Percentiles rank a stretch among this genome's conserved stretches.
phyloP scores from a whole-genome alignment of 345 rosid species.

The Populus davidiana region DNA sequence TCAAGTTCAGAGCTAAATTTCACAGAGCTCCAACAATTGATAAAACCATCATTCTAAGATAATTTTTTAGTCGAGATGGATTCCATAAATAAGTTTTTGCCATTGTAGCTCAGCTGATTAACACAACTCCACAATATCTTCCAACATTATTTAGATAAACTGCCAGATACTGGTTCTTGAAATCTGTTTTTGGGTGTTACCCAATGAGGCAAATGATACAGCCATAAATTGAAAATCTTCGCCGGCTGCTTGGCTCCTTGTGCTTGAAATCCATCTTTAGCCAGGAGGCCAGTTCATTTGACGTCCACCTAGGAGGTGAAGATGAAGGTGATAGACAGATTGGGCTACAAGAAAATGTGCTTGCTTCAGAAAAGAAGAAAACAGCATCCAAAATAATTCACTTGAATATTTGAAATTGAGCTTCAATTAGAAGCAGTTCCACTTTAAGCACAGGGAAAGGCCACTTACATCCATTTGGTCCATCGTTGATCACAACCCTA shows the following conservation, averaged over 20 bases:
- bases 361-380: not conserved
- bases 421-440: not conserved
- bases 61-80: no score
- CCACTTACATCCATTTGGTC: constrained; percentile 70
- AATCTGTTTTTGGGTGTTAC: not conserved
- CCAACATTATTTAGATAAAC: not conserved
- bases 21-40: no score
- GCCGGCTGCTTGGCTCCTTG: no score
- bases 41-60: no score
- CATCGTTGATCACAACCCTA: constrained; percentile 92
- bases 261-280: constrained; percentile 29
- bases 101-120: no score
- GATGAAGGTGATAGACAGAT: constrained; percentile 87
- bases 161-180: not conserved
- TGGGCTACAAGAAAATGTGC: constrained; percentile 53
- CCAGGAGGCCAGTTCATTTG: constrained; percentile 99
- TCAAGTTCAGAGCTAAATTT: no score
- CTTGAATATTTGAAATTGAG: not conserved
- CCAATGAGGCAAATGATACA: not conserved
- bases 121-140: not conserved
- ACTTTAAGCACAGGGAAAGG: not conserved
- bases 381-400: not conserved
- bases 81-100: no score
- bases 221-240: not conserved
- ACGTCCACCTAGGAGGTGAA: constrained; percentile 91